Evolutionary conservation across 1,284 basidiomycete species (phyloP), one percentile per base, ranked within the genome.

Genomic region (Cryptococcus jaspeensis): DNA sequence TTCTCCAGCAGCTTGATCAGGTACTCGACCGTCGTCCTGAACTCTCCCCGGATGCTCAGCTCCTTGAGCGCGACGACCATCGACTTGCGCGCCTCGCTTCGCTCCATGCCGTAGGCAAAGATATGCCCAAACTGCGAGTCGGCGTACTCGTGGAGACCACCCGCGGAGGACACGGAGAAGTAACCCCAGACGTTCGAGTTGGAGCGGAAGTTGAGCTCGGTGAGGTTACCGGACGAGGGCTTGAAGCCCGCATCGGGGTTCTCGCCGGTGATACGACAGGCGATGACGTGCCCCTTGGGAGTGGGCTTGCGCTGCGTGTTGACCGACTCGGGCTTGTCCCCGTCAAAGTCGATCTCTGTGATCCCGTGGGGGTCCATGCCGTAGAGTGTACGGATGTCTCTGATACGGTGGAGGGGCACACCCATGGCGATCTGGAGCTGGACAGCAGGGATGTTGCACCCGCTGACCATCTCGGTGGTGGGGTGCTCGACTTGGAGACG

Each of bases 171-270:
- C 70, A 99, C 96, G 22, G 95, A 98, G 84, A 99, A 99, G 83
- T 99, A 95, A 69, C 96, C 96, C 96, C 96, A 99, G 56, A 98
- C 94, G 65, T 97, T 97, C 41, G 93, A 97, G 79, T 90, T 96
- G 38, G 94, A 98, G 53, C 96, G 89, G 88, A 99, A 99, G 80
- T 99, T 99, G 72, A 99, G 89, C 77, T 99, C 96, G 75, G 97
- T 93, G 13, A 99, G 82, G 43, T 90, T 88, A 70, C 96, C 96
- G 15, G 92, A 95, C 8, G 95, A 98, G 3, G 96, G 96, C 80
- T 99, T 99, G 85, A 99, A 99, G n/a, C 96, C 96, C 16, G 95
- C 95, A 73, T 99, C 96, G 22, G 96, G 96, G 79, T 99, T 99
- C 81, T 99, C 96, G 44, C 95, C 95, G 5, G 96, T 99, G 79